These are phyloP conservation scores for Tagetes erecta DNA, from an alignment of 129 eudicot genomes.

Conservation along the genomic window DNA sequence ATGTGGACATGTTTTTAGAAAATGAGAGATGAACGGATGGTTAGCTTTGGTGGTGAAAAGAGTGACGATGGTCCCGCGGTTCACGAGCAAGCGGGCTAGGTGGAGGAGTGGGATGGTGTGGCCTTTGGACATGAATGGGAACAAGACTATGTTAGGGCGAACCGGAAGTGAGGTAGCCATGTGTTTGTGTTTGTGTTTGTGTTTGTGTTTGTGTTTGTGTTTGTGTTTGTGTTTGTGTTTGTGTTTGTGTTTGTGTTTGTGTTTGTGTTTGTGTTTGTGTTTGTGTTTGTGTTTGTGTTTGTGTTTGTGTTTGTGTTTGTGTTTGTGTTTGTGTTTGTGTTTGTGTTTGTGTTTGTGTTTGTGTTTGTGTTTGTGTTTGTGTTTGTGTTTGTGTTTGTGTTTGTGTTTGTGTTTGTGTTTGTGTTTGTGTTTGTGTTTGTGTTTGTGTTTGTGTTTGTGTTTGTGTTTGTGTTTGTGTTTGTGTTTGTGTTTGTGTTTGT, in stretches of 20 bases:
- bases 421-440: background rate
- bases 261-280: constrained; percentile 5
- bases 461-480: no score
- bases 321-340: constrained; percentile 5
- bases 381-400: constrained; percentile 5
- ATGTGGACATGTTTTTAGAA: constrained; percentile 24
- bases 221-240: no score
- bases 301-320: background rate
- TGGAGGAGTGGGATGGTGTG: constrained; percentile 50
- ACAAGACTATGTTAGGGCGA: background rate
- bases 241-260: background rate
- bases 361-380: background rate
- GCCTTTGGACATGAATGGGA: constrained; percentile 52
- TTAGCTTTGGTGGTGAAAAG: constrained; percentile 72
- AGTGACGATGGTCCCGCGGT: constrained; percentile 43
- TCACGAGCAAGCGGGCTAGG: constrained; percentile 48
- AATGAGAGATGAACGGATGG: constrained; percentile 49
- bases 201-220: no score
- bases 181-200: no score
- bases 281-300: constrained; percentile 1
- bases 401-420: constrained; percentile 1
- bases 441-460: background rate
- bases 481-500: no score
- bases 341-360: constrained; percentile 1
- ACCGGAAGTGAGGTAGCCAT: no score